Base-by-base conservation (phyloP, 495 filamentous ascomycete species). In the Friedmanniomyces endolithicus region DNA sequence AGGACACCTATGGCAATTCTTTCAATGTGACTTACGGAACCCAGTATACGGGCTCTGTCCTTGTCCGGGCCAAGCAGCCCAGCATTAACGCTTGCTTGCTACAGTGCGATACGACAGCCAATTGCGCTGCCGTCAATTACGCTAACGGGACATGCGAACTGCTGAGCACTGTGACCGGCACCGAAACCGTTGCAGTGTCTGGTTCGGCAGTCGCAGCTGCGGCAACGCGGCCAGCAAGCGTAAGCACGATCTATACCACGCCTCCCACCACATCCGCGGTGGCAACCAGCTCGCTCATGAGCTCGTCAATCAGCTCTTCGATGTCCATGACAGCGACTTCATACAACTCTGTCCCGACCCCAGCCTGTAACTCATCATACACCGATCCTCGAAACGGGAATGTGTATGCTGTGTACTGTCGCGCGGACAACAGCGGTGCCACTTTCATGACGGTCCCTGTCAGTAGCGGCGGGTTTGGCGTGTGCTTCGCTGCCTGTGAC, bases 1-100 rank as follows among this genome's bases (percentile, higher is more conserved):
- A 56, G 24, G 53, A 56, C 37, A 19, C 53, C 1, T 56, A 50
- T 27, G 47, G 37, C 45, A 56, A 56, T 22, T 12, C 53, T 2
- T 56, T 41, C 53, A 50, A 39, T 20, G 34, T 56, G 11, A 43
- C 3, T 20, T 50, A 47, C 25, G 53, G 37, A n/a, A 31, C 11
- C 3, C 45, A 50, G 25, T 50, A 41, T 25, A 44, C 22, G 12
- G 53, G 53, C 1, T 35, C 46, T 12, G 23, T 50, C 3, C 16
- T 43, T 1, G 6, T 16, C 6, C 22, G 31, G 34, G 31, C 23
- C 6, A 43, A 4, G 3, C 25, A n/a, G 9, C 34, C 46, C 9
- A 27, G 37, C 20, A 9, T 56, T 16, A 45, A 50, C 47, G 4
- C 47, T 11, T 56, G 53, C 31, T 33, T 56, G 22, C 8, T 50